Evolutionary conservation across 495 filamentous ascomycete genomes (phyloP).

Genomic region (Parathielavia hyrcaniae): DNA sequence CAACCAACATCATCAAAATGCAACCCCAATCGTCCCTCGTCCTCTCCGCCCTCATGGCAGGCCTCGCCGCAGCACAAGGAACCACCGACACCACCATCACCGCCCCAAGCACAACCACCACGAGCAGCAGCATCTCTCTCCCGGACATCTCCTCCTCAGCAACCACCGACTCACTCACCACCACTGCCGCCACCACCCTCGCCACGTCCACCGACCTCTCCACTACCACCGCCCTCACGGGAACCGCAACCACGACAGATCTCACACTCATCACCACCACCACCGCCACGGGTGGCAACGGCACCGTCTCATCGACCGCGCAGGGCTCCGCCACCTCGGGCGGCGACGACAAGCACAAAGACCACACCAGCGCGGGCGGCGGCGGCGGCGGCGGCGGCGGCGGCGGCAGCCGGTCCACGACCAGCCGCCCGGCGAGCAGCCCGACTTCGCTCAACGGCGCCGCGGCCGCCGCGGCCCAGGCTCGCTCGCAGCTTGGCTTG

Average conservation of each 20-base stretch:
- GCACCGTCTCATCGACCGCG: no score
- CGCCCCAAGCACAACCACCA: neutral
- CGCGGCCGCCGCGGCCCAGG: neutral
- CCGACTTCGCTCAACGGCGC: slow-evolving; percentile 15
- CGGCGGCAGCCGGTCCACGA: neutral
- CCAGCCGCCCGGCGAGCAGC: neutral
- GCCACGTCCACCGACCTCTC: neutral
- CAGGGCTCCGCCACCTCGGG: no score
- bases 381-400: neutral
- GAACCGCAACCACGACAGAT: neutral
- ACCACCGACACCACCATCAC: neutral
- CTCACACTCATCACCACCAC: neutral
- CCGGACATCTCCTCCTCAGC: neutral
- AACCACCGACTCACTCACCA: neutral
- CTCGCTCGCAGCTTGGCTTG: slow-evolving; percentile 9
- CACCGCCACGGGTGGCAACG: no score
- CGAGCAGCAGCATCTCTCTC: neutral
- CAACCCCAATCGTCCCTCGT: slow-evolving; percentile 25
- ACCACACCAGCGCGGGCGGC: neutral
- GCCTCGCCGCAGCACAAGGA: slow-evolving; percentile 13
- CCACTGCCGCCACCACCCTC: neutral
- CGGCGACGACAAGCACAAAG: neutral
- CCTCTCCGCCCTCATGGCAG: slow-evolving; percentile 22
- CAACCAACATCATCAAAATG: slow-evolving; percentile 22
- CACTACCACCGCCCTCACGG: no score